Percentiles rank a stretch among this genome's conserved stretches.
Conservation (phyloP, 176 grass and related monocot species). For the Lolium multiflorum region DNA sequence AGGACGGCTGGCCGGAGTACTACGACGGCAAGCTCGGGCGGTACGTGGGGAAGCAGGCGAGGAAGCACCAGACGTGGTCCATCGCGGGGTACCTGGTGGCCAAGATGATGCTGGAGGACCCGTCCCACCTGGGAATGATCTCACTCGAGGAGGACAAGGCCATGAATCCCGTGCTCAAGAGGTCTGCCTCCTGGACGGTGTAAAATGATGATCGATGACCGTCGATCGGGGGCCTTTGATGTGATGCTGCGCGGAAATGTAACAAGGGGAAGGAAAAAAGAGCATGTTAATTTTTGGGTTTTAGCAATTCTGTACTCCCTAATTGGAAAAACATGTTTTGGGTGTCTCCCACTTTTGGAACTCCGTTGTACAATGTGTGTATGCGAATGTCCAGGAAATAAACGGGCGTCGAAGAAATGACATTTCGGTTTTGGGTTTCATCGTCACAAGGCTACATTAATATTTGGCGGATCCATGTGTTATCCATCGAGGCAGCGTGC, state of each 20-base stretch:
- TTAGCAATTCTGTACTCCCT: conserved; percentile 19
- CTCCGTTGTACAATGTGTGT: neutral
- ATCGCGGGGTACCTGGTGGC: conserved; percentile 86
- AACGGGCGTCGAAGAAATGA: neutral
- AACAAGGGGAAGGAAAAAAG: neutral
- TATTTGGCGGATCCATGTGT: neutral
- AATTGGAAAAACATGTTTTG: conserved; percentile 2
- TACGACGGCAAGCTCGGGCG: conserved; percentile 87
- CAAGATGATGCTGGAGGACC: conserved; percentile 99
- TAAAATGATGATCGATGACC: conserved; percentile 33
- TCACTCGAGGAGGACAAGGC: conserved; percentile 92
- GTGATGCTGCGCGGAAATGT: neutral
- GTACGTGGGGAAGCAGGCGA: conserved; percentile 87
- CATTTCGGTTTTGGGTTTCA: neutral
- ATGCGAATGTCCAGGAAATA: neutral
- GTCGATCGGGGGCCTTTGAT: neutral
- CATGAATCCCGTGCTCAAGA: conserved; percentile 72
- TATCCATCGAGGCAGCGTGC: no score
- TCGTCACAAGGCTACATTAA: neutral
- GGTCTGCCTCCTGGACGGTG: conserved; percentile 82
- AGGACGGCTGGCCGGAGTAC: conserved; percentile 93
- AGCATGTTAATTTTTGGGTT: neutral
- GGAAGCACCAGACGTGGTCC: conserved; percentile 97
- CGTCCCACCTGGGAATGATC: conserved; percentile 93
- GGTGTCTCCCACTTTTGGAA: no score